phyloP scores from a whole-genome alignment of 2,329 filamentous ascomycete species.

The Corniculantispora saksenae region DNA sequence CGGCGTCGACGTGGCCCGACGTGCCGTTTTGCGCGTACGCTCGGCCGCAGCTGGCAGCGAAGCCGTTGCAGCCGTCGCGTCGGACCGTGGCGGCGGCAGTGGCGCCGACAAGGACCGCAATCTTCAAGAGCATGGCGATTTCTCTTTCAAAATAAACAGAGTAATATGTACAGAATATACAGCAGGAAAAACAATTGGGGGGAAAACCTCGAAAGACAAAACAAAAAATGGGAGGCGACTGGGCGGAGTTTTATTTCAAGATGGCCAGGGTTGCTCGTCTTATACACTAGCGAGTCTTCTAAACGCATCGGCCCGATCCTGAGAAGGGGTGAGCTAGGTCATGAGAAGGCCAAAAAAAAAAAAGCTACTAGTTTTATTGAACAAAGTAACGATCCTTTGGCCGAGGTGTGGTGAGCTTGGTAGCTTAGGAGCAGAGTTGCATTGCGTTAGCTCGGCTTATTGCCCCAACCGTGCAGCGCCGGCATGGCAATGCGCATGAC shows the following conservation, averaged over 20 bases:
- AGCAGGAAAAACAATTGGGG: no score
- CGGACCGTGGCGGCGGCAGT: neutral
- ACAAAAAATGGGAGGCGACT: neutral
- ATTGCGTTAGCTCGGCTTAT: neutral
- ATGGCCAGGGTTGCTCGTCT: neutral
- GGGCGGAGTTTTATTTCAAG: neutral
- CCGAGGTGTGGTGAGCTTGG: neutral
- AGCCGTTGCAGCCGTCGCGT: constrained; percentile 1
- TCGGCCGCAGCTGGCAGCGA: constrained; percentile 4
- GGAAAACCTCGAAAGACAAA: no score
- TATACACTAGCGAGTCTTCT: neutral
- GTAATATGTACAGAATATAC: no score
- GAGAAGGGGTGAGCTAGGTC: neutral
- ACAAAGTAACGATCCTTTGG: neutral
- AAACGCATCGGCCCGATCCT: neutral
- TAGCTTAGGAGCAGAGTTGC: neutral
- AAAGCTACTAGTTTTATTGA: no score
- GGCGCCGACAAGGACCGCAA: no score
- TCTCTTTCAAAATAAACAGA: no score
- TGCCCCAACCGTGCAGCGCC: neutral
- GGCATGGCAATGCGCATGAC: neutral
- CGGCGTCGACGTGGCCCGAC: constrained; percentile 2
- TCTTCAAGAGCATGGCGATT: neutral
- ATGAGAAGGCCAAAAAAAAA: neutral
- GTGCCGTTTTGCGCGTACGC: constrained; percentile 5